A percentile compares a stretch with the other conserved stretches of the same genome.
phyloP scores from a whole-genome alignment of 257 asterid genomes.

The Nicotiana noctiflora region DNA sequence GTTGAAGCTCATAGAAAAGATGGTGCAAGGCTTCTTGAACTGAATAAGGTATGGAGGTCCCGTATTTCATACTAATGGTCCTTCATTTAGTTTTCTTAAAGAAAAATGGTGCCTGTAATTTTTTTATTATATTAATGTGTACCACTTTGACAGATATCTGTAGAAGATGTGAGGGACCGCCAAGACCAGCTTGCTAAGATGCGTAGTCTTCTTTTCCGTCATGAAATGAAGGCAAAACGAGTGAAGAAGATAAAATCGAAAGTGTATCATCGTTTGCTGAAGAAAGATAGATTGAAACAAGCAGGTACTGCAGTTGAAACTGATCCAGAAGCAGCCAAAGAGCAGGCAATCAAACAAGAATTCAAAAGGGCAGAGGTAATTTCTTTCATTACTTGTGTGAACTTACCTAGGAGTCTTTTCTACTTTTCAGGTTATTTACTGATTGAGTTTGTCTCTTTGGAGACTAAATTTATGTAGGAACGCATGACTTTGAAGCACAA shows the following conservation, averaged over 20 bases:
- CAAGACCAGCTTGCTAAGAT: slow-evolving; percentile 65
- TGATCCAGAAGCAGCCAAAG: slow-evolving; percentile 89
- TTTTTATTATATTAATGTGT: not conserved
- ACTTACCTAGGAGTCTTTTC: not conserved
- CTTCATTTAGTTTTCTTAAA: not conserved
- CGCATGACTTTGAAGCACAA: slow-evolving; percentile 85
- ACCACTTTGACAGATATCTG: slow-evolving; percentile 45
- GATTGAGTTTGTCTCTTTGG: not conserved
- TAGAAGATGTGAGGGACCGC: slow-evolving; percentile 64
- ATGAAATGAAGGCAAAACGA: slow-evolving; percentile 75
- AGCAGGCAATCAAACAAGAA: slow-evolving; percentile 73
- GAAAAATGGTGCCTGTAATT: not conserved
- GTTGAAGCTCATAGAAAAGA: slow-evolving; percentile 80
- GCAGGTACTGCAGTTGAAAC: slow-evolving; percentile 37
- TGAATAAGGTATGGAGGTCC: slow-evolving; percentile 56
- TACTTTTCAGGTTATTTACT: not conserved
- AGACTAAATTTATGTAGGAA: slow-evolving; percentile 45
- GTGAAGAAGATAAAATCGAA: slow-evolving; percentile 83
- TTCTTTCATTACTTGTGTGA: slow-evolving; percentile 1
- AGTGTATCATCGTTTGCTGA: slow-evolving; percentile 66
- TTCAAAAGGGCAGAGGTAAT: slow-evolving; percentile 73
- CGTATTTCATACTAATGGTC: not conserved
- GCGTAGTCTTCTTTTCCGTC: slow-evolving; percentile 81
- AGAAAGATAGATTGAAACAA: slow-evolving; percentile 63
- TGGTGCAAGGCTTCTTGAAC: slow-evolving; percentile 92